A percentile compares a stretch with the other conserved stretches of the same genome.
Evolutionary conservation across 2,329 filamentous ascomycete genomes (phyloP).

Genomic region (Colletotrichum simmondsii): DNA sequence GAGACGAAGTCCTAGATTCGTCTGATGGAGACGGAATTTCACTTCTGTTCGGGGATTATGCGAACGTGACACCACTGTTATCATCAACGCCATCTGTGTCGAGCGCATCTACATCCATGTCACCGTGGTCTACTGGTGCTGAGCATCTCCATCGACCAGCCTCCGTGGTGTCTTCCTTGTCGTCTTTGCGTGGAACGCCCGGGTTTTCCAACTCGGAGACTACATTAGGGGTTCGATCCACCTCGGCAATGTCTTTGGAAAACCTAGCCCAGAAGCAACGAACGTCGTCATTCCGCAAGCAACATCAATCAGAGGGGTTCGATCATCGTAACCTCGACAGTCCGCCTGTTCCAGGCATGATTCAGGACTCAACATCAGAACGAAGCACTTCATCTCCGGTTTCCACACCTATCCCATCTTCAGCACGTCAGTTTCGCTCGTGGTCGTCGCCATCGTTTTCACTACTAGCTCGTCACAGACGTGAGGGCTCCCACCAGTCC

Average conservation of each 20-base stretch:
- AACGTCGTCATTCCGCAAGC: background rate
- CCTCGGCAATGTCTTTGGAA: background rate
- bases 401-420: background rate
- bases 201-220: background rate
- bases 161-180: background rate
- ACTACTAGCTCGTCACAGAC: background rate
- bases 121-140: background rate
- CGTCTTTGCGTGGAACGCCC: background rate
- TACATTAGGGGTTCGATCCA: too few relatives aligned
- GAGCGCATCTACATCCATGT: background rate
- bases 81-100: background rate
- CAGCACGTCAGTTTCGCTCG: background rate
- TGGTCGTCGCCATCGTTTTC: background rate
- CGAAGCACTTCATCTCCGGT: background rate
- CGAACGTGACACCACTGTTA: background rate
- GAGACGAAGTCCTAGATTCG: background rate
- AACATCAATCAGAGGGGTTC: background rate
- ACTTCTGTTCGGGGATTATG: background rate
- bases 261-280: background rate
- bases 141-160: background rate
- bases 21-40: background rate
- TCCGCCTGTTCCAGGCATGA: background rate
- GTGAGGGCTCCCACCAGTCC: background rate
- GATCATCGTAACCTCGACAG: background rate
- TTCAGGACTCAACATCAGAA: background rate